Evolutionary conservation across 257 asterid species (phyloP), one percentile per base, ranked within the genome.

Genomic region (Gynochthodes officinalis): DNA sequence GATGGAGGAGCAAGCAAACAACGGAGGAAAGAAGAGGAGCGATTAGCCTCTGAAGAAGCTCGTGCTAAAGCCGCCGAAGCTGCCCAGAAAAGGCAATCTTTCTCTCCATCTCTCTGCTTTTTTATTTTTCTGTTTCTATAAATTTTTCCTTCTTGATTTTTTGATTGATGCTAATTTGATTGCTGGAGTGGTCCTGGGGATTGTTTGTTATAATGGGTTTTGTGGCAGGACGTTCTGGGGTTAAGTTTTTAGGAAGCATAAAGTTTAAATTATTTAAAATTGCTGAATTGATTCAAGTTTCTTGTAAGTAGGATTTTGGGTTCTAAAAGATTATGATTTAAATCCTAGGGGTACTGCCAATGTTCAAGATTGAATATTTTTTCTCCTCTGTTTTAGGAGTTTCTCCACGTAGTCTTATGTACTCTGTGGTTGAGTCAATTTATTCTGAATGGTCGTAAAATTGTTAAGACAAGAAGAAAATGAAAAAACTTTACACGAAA

Each of bases 41-140:
- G 87, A 49, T 76, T 91, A 73, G 97, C 96, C 63, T 91, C 97
- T 50, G 84, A 81, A 76, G 93, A 88, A 82, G 98, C 96, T 71
- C 94, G 96, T 18, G 82, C 87, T 1, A 91, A 64, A 76, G 96
- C 97, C 75, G 97, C 96, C 39, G 97, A 88, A 83, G 98, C 98
- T 68, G 98, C 98, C 67, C 89, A 89, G 75, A 88, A 84, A 86
- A 91, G 98, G 97, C 33, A 73, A 44, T 64, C 74, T 14, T 64
- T 63, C 5, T 58, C 37, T 18, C 37, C 30, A 40, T 27, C 18
- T 46, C 57, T 62, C 14, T 33, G 10, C 37, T 23, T 19, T 54
- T 46, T 28, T 21, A 25, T 64, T 7, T 59, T 21, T 60, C 42
- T 19, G 23, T 0, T 25, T 5, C 25, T 67, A 13, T 61, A 37